Evolutionary conservation across 192 early-diverging fungal species (phyloP).

Genomic region (Funneliformis geosporum): DNA sequence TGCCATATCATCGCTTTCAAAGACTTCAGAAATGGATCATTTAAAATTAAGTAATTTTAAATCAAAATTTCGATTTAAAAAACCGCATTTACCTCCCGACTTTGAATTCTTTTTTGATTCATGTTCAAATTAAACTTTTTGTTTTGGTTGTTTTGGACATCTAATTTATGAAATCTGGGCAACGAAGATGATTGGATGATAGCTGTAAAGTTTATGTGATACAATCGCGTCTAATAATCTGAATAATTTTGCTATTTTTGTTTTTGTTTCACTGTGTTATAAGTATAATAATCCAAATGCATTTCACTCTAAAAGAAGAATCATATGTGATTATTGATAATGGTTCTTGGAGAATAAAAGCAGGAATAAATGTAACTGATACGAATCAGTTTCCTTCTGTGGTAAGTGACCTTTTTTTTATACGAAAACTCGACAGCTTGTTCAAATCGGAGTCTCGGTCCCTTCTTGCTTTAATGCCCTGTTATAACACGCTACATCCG

Average conservation of each 20-base stretch:
- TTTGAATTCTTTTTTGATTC: background rate
- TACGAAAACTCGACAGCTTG: background rate
- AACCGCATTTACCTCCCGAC: background rate
- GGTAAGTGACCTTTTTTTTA: constrained; percentile 44
- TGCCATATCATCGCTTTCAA: background rate
- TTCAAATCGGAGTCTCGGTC: too few species aligned
- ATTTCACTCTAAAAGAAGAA: constrained; percentile 65
- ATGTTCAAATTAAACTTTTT: too few species aligned
- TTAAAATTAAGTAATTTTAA: background rate
- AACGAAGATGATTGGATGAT: too few species aligned
- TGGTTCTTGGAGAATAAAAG: constrained; percentile 77
- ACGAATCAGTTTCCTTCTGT: constrained; percentile 71
- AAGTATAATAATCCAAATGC: constrained; percentile 30
- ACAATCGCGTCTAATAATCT: too few species aligned
- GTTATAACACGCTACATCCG: too few species aligned
- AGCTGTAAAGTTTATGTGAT: background rate
- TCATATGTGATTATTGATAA: constrained; percentile 87
- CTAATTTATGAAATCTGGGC: too few species aligned
- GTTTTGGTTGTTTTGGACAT: too few species aligned
- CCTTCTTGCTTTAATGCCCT: too few species aligned
- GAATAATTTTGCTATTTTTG: too few species aligned
- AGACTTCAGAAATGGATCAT: background rate
- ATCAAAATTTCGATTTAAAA: background rate
- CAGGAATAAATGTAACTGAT: constrained; percentile 73
- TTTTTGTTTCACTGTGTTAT: too few species aligned